These are phyloP conservation scores for Coniochaeta prunicola DNA, from an alignment of 2,329 filamentous ascomycete species.

Conservation along the genomic window DNA sequence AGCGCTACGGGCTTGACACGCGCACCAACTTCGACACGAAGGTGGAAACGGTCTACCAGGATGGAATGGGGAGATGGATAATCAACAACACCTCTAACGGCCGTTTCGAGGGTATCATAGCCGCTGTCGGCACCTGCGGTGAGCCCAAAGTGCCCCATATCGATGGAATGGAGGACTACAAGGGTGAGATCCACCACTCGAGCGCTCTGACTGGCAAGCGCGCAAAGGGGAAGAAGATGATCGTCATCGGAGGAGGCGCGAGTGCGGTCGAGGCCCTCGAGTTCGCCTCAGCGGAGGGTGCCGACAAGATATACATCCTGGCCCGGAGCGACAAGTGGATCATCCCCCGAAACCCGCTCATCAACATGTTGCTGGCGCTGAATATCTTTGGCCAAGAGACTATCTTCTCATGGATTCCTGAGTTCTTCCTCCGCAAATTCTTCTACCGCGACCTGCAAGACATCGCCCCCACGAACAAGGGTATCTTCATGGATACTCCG, in stretches of 20 bases:
- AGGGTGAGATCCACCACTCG: constrained; percentile 68
- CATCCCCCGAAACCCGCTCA: constrained; percentile 69
- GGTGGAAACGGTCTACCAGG: constrained; percentile 63
- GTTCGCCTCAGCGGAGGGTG: constrained; percentile 62
- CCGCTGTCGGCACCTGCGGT: constrained; percentile 74
- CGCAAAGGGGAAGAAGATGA: constrained; percentile 66
- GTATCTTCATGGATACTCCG: constrained; percentile 76
- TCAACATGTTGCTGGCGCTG: constrained; percentile 66
- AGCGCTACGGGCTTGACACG: constrained; percentile 62
- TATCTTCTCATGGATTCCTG: constrained; percentile 68
- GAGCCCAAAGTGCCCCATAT: constrained; percentile 65
- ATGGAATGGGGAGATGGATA: constrained; percentile 64
- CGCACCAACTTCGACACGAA: constrained; percentile 65
- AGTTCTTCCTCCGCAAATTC: constrained; percentile 64
- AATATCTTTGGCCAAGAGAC: constrained; percentile 79
- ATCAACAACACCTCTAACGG: constrained; percentile 66
- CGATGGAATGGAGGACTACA: constrained; percentile 63
- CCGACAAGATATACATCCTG: constrained; percentile 63
- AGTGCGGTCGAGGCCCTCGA: constrained; percentile 78
- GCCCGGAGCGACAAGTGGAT: constrained; percentile 82
- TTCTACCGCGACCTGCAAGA: constrained; percentile 79
- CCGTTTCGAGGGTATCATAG: constrained; percentile 71
- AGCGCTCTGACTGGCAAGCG: constrained; percentile 64
- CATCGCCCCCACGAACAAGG: constrained; percentile 61
- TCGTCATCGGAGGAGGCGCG: constrained; percentile 72